Evolutionary conservation across 2,329 filamentous ascomycete species (phyloP), one percentile per base, ranked within the genome.

Genomic region (Neofusicoccum sp.): DNA sequence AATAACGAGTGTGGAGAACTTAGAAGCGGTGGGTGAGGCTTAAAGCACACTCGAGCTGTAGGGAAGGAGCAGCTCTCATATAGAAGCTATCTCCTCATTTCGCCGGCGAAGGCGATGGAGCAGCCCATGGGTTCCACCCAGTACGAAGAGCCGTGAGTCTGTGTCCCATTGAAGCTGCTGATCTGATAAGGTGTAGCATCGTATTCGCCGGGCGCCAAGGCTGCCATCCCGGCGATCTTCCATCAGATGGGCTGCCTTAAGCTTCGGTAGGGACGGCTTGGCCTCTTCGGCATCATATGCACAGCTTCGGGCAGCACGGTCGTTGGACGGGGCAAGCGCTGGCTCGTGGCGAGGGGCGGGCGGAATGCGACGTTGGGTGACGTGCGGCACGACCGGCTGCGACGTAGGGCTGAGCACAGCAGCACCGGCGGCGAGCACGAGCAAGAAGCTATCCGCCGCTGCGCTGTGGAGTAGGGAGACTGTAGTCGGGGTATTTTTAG

Each of bases 161-260:
- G 38, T 40, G 38, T 33, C 3, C 11, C 4, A 16, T 54, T 26
- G 20, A 54, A 53, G 51, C 34, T 43, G 51, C 51, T 24, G 51
- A 54, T 53, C 48, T 3, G 9, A 26, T 43, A 38, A 41, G 51
- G 51, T 54, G 51, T 54, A 54, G 51, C 51, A 54, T 54, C 51
- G 51, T 54, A 54, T 54, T 54, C 36, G 36, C 26, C n/a, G 26
- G 24, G 36, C 7, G 47, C 47, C 4, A 11, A 24, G 14, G 51
- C 51, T 12, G 44, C 9, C 30, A 14, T 7, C 12, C 24, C 34
- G 34, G 20, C 24, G 48, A 53, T 53, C 48, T 40, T 40, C 20
- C 16, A 47, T 47, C 24, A 53, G 16, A 26, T 14, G 26, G 51
- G 14, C 26, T 54, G 36, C 51, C 51, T 41, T 33, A 43, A 54